Percentiles rank a stretch among this genome's conserved stretches.
phyloP scores from a whole-genome alignment of 2,329 filamentous ascomycete species.

The Nothophaeocryptopus gaeumannii region DNA sequence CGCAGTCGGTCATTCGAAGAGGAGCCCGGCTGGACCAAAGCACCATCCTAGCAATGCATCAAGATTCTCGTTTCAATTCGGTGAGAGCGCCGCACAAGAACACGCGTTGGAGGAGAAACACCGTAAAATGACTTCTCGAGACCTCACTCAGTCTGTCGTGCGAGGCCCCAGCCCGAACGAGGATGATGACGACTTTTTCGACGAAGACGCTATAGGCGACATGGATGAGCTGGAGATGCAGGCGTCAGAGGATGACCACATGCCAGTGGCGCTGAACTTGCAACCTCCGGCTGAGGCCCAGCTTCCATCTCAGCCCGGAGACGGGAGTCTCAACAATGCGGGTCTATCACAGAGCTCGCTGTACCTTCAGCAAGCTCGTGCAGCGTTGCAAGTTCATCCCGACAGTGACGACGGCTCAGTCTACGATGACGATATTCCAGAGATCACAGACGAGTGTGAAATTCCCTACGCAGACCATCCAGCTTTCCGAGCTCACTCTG shows the following conservation, averaged over 20 bases:
- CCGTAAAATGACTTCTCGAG: conserved; percentile 22
- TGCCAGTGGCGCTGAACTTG: background rate
- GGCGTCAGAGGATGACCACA: conserved; percentile 8
- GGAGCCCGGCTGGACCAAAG: conserved; percentile 33
- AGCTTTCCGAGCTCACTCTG: conserved; percentile 29
- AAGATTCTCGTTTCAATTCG: conserved; percentile 79
- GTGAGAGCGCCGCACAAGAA: conserved; percentile 62
- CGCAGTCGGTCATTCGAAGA: conserved; percentile 31
- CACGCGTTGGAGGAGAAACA: conserved; percentile 71
- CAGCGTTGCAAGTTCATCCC: conserved; percentile 16
- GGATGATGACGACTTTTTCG: conserved; percentile 38
- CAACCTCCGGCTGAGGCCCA: background rate
- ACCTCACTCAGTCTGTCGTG: conserved; percentile 11
- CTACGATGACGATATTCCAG: conserved; percentile 41
- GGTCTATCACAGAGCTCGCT: conserved; percentile 16
- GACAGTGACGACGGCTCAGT: conserved; percentile 24
- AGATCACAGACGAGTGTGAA: conserved; percentile 22
- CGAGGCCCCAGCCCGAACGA: conserved; percentile 22
- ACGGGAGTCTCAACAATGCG: conserved; percentile 3
- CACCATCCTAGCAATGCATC: conserved; percentile 65
- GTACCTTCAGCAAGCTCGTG: conserved; percentile 23
- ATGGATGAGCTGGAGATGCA: conserved; percentile 45
- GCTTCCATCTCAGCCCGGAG: conserved; percentile 8
- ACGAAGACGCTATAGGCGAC: conserved; percentile 44
- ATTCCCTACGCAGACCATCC: conserved; percentile 32